Evolutionary conservation across 352 stramenopile genomes (phyloP), one percentile per base, ranked within the genome.

Genomic region (Salisapilia sapeloensis): DNA sequence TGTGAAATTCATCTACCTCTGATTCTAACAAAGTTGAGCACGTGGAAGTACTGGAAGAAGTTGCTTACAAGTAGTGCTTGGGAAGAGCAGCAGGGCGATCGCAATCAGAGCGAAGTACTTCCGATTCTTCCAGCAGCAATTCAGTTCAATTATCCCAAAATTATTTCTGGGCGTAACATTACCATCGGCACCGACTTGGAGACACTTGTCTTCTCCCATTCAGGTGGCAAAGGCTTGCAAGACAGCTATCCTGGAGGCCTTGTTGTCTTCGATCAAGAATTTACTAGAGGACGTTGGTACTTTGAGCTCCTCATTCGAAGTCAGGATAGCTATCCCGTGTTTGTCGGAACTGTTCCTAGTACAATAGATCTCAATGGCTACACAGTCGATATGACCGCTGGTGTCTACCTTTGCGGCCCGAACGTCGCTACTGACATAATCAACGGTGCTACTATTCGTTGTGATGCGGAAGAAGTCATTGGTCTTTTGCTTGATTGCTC

Each of bases 41-140:
- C 55, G 29, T 92, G 76, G 76, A 60, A 51, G 13, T 59, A 59
- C 29, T 91, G 75, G 75, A 75, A 84, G 33, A 55, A 35, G n/a
- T 67, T 60, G 12, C 48, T 81, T 6, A 42, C 61, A 20, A 62
- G 76, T 27, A 56, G 84, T 26, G 36, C 54, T 20, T 35, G 33
- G 7, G 63, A 85, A 16, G 56, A 57, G 16, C 40, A 45, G 1
- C 18, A 32, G 2, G 31, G 42, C 1, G 67, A 82, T 35, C 19
- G 20, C 22, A 29, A 24, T 6, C 55, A 38, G 14, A 35, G 44
- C 2, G 52, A 79, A 1, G 57, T 41, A 14, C 53, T 59, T 20
- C 35, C 56, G 2, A 86, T 91, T 35, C 25, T 91, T 7, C 32
- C 71, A 24, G 69, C 56, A 21, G 53, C 50, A 5, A 55, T 56